Percentiles rank a stretch among this genome's conserved stretches.
Evolutionary conservation across 208 protist genomes (phyloP).

Genomic region (Trypanosomatidae sp.): DNA sequence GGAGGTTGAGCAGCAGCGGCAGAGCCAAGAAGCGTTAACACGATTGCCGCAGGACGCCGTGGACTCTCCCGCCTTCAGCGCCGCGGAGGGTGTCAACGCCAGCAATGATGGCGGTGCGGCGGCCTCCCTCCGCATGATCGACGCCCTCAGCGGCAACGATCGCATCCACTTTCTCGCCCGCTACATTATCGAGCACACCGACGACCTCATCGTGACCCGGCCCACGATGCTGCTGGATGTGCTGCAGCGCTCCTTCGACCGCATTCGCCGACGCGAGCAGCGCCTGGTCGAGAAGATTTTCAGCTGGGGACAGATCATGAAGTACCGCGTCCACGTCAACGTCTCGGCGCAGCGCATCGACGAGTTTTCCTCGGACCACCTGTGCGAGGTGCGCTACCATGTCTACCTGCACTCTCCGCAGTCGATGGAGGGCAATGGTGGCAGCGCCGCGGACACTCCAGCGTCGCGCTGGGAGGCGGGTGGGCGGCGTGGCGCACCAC

Average conservation of each 20-base stretch:
- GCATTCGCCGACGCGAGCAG: slow-evolving; percentile 20
- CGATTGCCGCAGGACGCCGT: too few species aligned
- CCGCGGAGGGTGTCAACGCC: neutral
- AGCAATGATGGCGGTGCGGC: neutral
- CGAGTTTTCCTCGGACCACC: slow-evolving; percentile 35
- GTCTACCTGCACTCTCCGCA: slow-evolving; percentile 1
- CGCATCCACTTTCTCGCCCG: slow-evolving; percentile 17
- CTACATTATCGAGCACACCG: slow-evolving; percentile 20
- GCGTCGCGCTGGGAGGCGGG: too few species aligned
- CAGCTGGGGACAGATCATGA: slow-evolving; percentile 32
- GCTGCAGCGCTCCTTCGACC: slow-evolving; percentile 29
- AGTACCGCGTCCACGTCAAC: slow-evolving; percentile 53
- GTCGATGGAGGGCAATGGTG: neutral
- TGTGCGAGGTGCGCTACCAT: slow-evolving; percentile 22
- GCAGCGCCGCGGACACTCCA: too few species aligned
- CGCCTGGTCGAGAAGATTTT: slow-evolving; percentile 35
- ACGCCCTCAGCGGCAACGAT: neutral
- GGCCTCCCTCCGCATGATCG: neutral
- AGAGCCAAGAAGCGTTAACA: too few species aligned
- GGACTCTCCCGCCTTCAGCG: too few species aligned
- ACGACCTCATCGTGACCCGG: neutral
- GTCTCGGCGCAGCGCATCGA: slow-evolving; percentile 30
- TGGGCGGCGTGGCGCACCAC: too few species aligned
- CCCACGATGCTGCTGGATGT: slow-evolving; percentile 14
- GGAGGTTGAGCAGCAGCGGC: too few species aligned